Evolutionary conservation across 192 early-diverging fungal genomes (phyloP), one percentile per base, ranked within the genome.

Genomic region (Coemansia sp.): DNA sequence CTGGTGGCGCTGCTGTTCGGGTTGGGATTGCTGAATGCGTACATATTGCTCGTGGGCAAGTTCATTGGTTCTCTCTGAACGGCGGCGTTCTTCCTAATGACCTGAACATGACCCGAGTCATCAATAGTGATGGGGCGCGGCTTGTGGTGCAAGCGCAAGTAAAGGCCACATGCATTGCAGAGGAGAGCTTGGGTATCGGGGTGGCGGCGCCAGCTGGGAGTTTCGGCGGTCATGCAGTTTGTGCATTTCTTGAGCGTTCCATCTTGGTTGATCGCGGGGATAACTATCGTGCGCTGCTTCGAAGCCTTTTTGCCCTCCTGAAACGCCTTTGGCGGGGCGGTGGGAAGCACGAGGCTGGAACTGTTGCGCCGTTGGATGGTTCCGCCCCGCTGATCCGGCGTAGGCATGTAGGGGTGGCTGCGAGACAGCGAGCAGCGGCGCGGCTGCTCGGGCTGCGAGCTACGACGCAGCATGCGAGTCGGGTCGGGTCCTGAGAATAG

Each of bases 131-230:
- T 72, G 0, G 78, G 78, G 7, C 78, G 68, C 2, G 72, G 28
- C 66, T 66, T 75, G 23, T 69, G 65, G 36, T 80, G 78, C 16
- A 80, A 48, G 8, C 78, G 48, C 26, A 80, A 55, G 43, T 78
- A 83, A 23, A 83, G 62, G 10, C 80, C 81, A 65, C 89, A 91
- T 9, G 89, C 87, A 66, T 91, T 91, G 70, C 89, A 91, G 28
- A 91, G 61, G 45, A 81, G 81, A 62, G 88, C 83, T 59, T 83
- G 79, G 3, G 82, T 80, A 18, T 85, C 89, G 8, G 82, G 74
- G 11, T 88, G 87, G 7, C 89, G 71, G 16, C 89, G 64, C 89
- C 89, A 91, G 28, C 88, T 77, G 6, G 87, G 87, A 0, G 89
- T 88, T 26, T 70, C 69, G n/a, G 73, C 84, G 0, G 85, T 82